A percentile compares a stretch with the other conserved stretches of the same genome.
Conservation (phyloP, 2,329 filamentous ascomycete species). For the Leptographium galeiforme region DNA sequence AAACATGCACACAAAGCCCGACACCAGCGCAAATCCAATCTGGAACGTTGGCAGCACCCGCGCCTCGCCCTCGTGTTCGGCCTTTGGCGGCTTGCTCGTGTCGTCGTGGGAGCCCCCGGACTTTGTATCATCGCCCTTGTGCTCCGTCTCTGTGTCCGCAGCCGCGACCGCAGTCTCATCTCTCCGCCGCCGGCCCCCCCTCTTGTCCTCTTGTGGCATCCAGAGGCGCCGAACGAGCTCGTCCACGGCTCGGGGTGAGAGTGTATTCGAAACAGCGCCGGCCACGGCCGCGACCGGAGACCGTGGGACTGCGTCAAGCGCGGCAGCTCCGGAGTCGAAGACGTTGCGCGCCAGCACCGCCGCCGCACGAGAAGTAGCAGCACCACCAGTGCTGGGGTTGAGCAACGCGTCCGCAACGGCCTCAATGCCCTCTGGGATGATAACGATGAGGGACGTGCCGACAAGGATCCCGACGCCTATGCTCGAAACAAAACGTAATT, state of each 20-base stretch:
- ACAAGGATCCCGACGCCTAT: constrained; percentile 90
- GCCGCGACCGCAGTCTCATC: background rate
- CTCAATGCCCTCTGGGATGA: constrained; percentile 93
- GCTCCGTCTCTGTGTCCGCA: background rate
- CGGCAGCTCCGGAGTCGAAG: background rate
- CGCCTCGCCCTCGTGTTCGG: constrained; percentile 21
- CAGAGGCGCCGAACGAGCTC: background rate
- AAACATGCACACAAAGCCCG: constrained; percentile 94
- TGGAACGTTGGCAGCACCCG: constrained; percentile 49
- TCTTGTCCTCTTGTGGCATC: background rate
- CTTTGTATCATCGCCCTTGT: background rate
- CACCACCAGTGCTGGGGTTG: background rate
- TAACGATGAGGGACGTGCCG: constrained; percentile 88
- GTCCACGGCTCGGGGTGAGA: background rate
- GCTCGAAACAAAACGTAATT: constrained; percentile 79
- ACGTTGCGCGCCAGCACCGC: background rate
- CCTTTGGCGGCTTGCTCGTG: background rate
- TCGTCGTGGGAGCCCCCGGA: background rate
- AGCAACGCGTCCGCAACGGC: constrained; percentile 54
- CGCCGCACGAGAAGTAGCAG: background rate
- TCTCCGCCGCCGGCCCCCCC: background rate
- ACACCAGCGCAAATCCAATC: constrained; percentile 73
- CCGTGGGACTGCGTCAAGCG: background rate
- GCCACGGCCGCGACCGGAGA: background rate
- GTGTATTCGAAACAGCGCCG: background rate